These are phyloP conservation scores for Penicillium sp. DNA, from an alignment of 2,329 filamentous ascomycete species.

Conservation along the genomic window DNA sequence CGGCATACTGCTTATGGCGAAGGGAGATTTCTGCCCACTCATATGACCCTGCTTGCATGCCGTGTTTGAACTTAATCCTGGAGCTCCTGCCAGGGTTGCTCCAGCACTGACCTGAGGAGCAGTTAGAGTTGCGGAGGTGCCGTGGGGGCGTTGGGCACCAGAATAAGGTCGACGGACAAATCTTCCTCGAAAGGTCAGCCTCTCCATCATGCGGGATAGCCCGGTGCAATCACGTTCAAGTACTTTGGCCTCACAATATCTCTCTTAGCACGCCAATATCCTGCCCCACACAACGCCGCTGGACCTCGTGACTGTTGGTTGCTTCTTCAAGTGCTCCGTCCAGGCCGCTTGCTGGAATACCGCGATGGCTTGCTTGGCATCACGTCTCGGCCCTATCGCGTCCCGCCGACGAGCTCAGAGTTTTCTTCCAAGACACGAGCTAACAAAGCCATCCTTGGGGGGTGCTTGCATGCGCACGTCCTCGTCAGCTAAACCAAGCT, in stretches of 20 bases:
- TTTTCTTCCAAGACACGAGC: constrained; percentile 3
- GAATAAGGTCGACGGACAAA: background rate
- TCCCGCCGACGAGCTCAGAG: background rate
- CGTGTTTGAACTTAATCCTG: background rate
- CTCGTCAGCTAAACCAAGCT: background rate
- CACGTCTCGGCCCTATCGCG: background rate
- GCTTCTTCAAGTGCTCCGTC: background rate
- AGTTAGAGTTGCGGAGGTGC: background rate
- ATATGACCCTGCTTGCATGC: background rate
- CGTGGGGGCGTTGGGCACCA: background rate
- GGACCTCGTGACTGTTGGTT: background rate
- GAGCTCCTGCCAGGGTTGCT: background rate
- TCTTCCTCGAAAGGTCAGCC: background rate
- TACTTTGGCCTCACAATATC: background rate
- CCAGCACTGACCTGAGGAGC: background rate
- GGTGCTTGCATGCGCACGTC: constrained; percentile 10
- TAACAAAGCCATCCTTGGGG: background rate
- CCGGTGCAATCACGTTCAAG: background rate
- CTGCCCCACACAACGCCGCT: background rate
- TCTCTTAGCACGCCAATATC: background rate
- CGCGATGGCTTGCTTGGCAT: background rate
- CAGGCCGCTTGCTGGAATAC: background rate
- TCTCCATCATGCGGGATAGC: background rate
- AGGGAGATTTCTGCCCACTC: background rate
- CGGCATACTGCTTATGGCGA: background rate